Base-by-base conservation (phyloP, 257 asterid species). In the Eucommia ulmoides region DNA sequence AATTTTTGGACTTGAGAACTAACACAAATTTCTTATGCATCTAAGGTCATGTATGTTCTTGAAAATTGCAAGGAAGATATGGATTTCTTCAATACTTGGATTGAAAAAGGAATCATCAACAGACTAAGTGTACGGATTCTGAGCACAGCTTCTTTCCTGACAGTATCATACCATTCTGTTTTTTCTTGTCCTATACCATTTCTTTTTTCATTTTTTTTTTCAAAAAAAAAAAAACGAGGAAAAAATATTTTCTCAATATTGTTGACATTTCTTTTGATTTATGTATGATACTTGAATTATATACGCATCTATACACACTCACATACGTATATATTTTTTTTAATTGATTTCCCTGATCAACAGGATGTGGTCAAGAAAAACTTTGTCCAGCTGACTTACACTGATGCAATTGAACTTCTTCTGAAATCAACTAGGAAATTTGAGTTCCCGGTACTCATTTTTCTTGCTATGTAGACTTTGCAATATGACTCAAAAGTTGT, bases 61-160 rank as follows among this genome's bases (percentile, higher is more conserved):
- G 96, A 86, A 54, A 86, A 86, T 61, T 91, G 99, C 83, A 75
- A 83, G 74, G 99, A 91, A 75, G 99, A 91, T 66, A 86, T 91
- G 99, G 89, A 81, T 58, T 81, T 86, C 80, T 86, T 91, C 76
- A 70, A 91, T 62, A 75, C 93, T 9, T 86, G 96, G 99, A 77
- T 91, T 63, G 99, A 91, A 79, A 83, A 86, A 64, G 99, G 99
- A 69, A 86, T 91, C 65, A 66, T 83, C 53, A 65, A 68, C 26
- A 78, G 99, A 33, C 70, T 91, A 48, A 76, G 63, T 59, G 99
- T 91, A 83, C 21, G 85, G 22, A 19, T 52, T 68, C 51, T 52
- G 22, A 42, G 33, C 51, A 21, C 6, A 42, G 9, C 20, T 42
- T n/a, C 0, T 16, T 42, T 54, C 20, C 7, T 55, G 38, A 15